A percentile compares a stretch with the other conserved stretches of the same genome.
Evolutionary conservation across 1,284 basidiomycete species (phyloP).

Genomic region (Athelia sp.): DNA sequence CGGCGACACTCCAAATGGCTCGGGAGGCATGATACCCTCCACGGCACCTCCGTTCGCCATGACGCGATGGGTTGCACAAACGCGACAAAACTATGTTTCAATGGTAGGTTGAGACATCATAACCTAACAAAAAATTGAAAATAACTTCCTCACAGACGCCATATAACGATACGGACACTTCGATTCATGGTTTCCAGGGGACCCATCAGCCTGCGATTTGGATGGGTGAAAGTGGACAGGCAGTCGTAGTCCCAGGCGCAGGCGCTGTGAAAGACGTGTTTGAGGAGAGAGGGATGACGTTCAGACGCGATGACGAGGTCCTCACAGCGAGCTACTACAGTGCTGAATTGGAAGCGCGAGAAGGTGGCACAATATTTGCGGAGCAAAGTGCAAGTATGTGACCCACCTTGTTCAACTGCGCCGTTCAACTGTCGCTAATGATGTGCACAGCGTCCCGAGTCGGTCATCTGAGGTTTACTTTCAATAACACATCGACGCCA

Average conservation of each 20-base stretch:
- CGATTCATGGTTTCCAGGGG: constrained; percentile 68
- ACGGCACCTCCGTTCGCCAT: constrained; percentile 78
- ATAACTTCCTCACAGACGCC: constrained; percentile 36
- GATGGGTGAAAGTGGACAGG: constrained; percentile 82
- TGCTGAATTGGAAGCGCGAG: constrained; percentile 50
- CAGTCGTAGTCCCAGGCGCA: constrained; percentile 59
- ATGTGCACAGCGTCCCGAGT: constrained; percentile 61
- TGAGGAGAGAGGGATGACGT: constrained; percentile 56
- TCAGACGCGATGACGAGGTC: constrained; percentile 55
- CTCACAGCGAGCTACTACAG: constrained; percentile 66
- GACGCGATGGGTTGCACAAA: constrained; percentile 78
- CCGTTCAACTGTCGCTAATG: constrained; percentile 6
- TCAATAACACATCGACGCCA: constrained; percentile 41
- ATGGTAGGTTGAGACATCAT: constrained; percentile 19
- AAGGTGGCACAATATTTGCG: constrained; percentile 46
- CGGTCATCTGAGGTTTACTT: constrained; percentile 74
- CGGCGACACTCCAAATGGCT: constrained; percentile 62
- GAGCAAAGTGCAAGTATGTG: constrained; percentile 70
- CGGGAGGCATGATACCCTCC: constrained; percentile 67
- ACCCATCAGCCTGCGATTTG: constrained; percentile 86
- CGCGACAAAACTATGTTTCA: constrained; percentile 69
- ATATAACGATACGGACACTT: constrained; percentile 65
- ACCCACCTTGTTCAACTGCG: too few relatives aligned
- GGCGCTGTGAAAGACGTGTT: constrained; percentile 48
- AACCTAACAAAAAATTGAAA: too few relatives aligned